Conservation (phyloP, 1,139 yeast species). For the Kodamaea plutei region DNA sequence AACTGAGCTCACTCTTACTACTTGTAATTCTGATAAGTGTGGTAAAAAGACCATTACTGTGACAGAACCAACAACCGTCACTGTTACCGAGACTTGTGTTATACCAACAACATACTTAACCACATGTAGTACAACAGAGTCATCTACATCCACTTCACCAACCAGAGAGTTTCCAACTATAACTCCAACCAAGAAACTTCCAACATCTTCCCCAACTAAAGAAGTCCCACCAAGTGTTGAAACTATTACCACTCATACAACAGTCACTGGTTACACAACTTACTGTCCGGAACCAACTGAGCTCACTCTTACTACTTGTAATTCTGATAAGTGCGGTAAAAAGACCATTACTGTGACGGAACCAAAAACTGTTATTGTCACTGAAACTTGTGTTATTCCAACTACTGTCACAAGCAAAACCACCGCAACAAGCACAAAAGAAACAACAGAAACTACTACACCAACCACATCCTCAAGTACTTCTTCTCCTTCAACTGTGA, state of each 20-base stretch:
- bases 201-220: too few species aligned
- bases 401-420: constrained; percentile 32
- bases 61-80: too few species aligned
- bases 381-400: constrained; percentile 61
- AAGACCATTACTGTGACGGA: constrained; percentile 46
- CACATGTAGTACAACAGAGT: constrained; percentile 23
- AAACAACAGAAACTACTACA: constrained; percentile 2
- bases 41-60: too few species aligned
- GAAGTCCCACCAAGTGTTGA: too few species aligned
- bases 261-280: too few species aligned
- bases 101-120: constrained; percentile 42
- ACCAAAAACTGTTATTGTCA: constrained; percentile 53
- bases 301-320: constrained; percentile 43
- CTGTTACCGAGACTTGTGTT: constrained; percentile 61
- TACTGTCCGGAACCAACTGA: constrained; percentile 51
- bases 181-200: too few species aligned
- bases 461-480: constrained; percentile 4
- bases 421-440: too few species aligned
- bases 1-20: too few species aligned
- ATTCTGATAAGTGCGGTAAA: constrained; percentile 21
- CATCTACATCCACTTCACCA: too few species aligned
- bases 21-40: too few species aligned
- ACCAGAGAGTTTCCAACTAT: background rate
- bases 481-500: background rate
- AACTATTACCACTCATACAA: too few species aligned